Evolutionary conservation across 2,329 filamentous ascomycete genomes (phyloP).

Genomic region (Ceratocystis albifundus): DNA sequence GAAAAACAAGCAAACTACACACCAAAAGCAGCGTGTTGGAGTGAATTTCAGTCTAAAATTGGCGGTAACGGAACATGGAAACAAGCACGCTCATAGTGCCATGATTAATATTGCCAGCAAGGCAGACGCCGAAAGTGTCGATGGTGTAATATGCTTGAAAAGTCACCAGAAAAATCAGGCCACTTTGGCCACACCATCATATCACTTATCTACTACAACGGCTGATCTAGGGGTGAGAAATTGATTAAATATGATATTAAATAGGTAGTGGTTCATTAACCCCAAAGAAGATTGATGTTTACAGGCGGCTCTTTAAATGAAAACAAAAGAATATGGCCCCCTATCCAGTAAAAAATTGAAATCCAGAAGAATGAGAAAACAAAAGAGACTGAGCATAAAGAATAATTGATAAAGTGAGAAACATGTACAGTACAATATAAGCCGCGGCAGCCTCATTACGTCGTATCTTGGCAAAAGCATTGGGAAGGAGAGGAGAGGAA

Average conservation of each 20-base stretch:
- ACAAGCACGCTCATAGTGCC: no score
- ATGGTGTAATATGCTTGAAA: not conserved
- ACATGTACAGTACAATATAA: not conserved
- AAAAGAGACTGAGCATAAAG: not conserved
- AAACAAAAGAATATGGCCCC: no score
- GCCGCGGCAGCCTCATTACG: constrained; percentile 2
- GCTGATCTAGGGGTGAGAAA: not conserved
- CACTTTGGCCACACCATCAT: not conserved
- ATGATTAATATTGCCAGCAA: no score
- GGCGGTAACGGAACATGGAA: no score
- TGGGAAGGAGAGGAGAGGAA: not conserved
- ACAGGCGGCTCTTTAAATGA: not conserved
- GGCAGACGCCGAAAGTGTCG: no score
- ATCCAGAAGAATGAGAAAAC: not conserved
- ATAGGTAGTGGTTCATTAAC: not conserved
- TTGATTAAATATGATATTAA: not conserved
- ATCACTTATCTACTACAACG: not conserved
- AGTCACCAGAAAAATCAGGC: not conserved
- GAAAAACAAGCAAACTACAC: no score
- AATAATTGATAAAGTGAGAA: not conserved
- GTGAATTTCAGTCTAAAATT: no score
- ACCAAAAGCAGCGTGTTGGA: no score
- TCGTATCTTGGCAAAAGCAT: not conserved
- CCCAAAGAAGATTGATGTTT: not conserved
- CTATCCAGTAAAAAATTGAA: no score